phyloP scores from a whole-genome alignment of 176 grass and related monocot species.

The Poa pratensis region DNA sequence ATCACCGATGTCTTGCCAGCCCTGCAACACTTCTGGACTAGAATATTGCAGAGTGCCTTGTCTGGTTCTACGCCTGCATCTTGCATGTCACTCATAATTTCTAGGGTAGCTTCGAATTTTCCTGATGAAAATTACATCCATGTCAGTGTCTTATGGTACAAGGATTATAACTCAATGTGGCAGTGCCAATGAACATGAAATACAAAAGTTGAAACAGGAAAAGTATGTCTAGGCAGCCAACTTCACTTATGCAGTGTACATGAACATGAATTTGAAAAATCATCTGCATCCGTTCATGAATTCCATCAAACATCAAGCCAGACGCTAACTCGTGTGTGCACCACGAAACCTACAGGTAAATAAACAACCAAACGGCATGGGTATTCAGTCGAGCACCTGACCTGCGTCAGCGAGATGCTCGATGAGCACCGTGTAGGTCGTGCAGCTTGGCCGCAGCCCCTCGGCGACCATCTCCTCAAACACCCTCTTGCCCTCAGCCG shows the following conservation, averaged over 20 bases:
- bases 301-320: conserved; percentile 3
- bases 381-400: conserved; percentile 52
- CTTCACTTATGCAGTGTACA: neutral
- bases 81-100: conserved; percentile 70
- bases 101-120: conserved; percentile 67
- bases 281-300: neutral
- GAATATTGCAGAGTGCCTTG: conserved; percentile 75
- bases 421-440: conserved; percentile 79
- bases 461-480: conserved; percentile 69
- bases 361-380: neutral
- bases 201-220: neutral
- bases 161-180: neutral
- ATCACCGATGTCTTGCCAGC: conserved; percentile 63
- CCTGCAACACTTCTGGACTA: conserved; percentile 72
- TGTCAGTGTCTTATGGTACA: conserved; percentile 35
- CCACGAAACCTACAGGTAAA: neutral
- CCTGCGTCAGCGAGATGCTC: conserved; percentile 66
- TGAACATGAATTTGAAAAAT: conserved; percentile 3
- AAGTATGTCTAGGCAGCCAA: neutral
- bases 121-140: conserved; percentile 39
- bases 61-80: conserved; percentile 74
- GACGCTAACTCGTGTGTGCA: neutral
- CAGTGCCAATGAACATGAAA: conserved; percentile 20
- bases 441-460: conserved; percentile 65
- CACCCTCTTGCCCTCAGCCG: conserved; percentile 45